Evolutionary conservation across 257 asterid genomes (phyloP), one percentile per base, ranked within the genome.

Genomic region (Penstemon davidsonii): DNA sequence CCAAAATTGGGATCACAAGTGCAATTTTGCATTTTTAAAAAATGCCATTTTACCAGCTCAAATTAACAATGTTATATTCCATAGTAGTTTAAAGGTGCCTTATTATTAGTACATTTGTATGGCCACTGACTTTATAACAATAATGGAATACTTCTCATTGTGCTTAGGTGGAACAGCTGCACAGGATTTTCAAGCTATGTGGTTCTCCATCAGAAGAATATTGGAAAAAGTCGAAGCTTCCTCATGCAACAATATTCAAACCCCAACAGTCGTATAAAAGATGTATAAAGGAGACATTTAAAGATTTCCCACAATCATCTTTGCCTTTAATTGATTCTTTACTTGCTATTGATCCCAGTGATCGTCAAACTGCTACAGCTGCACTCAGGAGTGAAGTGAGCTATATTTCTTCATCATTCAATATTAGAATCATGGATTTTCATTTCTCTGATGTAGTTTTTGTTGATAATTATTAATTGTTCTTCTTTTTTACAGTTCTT

Each of bases 191-290:
- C 83, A 91, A 91, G 87, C 85, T 90, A 38, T 88, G 96, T 5
- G 97, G 97, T 70, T 90, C 97, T 52, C 97, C 97, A 3, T 67
- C 90, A 6, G 91, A 88, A 33, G 95, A 88, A 7, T 91, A 91
- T 68, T 91, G 96, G 97, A 91, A 86, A 76, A 91, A 79, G 75
- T 85, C 91, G 1, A 88, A 75, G 78, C 95, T 91, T 57, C 95
- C 96, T 7, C 92, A 88, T 70, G 95, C 97, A 19, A 86, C 92
- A 68, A 83, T 91, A 64, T 91, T 91, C 79, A 91, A 86, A 78
- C 97, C 97, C 4, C 97, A 91, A 62, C 92, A 88, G 5, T 80
- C 94, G 12, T 91, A 88, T 52, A 91, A 81, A 80, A 73, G 96
- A 81, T 86, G 92, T 82, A 83, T 91, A 45, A 75, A 69, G 47